Evolutionary conservation across 495 filamentous ascomycete species (phyloP), one percentile per base, ranked within the genome.

Genomic region (Neurospora cerealis): DNA sequence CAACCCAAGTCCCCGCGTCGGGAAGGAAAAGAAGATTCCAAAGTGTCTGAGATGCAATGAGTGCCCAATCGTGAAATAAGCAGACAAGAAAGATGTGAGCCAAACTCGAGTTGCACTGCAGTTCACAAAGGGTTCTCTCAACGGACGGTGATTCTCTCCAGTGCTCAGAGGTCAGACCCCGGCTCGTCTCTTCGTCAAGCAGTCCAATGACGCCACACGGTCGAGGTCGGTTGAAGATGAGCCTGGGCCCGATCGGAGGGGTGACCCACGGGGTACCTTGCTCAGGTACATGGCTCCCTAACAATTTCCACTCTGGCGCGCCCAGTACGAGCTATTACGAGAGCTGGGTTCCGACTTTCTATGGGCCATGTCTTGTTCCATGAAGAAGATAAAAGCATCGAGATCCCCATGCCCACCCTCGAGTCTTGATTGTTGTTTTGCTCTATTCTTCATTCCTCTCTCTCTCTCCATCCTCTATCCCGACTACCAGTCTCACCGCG

Each of bases 261-360:
- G 54, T 19, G 54, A 32, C 24, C 54, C 54, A 62, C 54, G 24
- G 54, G 54, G 24, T 62, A 62, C 54, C 54, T 62, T 62, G 48
- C 39, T 70, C 6, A 42, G 76, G 76, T 80, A 80, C 79, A 37
- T 78, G 72, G 39, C 70, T 69, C 78, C 70, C 75, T 81, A 81
- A 81, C 78, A 79, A 73, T 76, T 76, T 54, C 41, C 54, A 66
- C 46, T 54, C 46, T 54, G 46, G 46, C 46, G 46, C 21, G 46
- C 24, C 54, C 54, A 32, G 54, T 66, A 62, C 46, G 21, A 11
- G 46, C 1, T 5, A 48, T 60, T 36, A 32, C 54, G 54, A 17
- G 28, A 66, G 48, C 48, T 36, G 54, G 24, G 54, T 19, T 34
- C 54, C 54, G 28, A 66, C 54, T 34, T 66, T 66, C 54, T 34